These are phyloP conservation scores for Eucalyptus tenuipes DNA, from an alignment of 345 rosid genomes.

Conservation along the genomic window DNA sequence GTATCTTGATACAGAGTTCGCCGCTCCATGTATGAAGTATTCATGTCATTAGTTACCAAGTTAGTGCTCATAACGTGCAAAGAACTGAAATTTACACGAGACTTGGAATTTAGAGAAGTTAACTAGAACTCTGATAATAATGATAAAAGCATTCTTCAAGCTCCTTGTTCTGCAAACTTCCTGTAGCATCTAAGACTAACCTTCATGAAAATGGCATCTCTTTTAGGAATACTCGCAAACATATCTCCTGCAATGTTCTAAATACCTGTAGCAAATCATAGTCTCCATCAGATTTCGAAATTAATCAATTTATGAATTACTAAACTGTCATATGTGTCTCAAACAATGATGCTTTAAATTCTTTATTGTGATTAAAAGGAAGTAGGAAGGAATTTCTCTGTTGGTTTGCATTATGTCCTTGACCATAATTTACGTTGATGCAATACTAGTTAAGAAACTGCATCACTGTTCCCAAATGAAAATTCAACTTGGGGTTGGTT, in stretches of 20 bases:
- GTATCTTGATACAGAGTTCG: slow-evolving; percentile 27
- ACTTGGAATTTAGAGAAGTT: not conserved
- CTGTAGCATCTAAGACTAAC: slow-evolving; percentile 2
- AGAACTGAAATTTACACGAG: not conserved
- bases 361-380: not conserved
- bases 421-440: not conserved
- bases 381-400: not conserved
- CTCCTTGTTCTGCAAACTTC: not conserved
- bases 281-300: not conserved
- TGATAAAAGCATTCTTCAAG: not conserved
- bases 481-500: not conserved
- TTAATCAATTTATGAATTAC: not conserved
- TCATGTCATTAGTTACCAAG: slow-evolving; percentile 2
- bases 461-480: not conserved
- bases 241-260: slow-evolving; percentile 31
- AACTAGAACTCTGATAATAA: not conserved
- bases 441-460: not conserved
- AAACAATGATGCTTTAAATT: not conserved
- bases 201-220: slow-evolving; percentile 69
- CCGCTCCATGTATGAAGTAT: slow-evolving; percentile 27
- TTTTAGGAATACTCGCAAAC: slow-evolving; percentile 33
- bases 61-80: not conserved
- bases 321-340: not conserved
- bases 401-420: not conserved
- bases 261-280: slow-evolving; percentile 6